phyloP scores from a whole-genome alignment of 768 basidiomycete genomes.

The Scleroderma citrinum region DNA sequence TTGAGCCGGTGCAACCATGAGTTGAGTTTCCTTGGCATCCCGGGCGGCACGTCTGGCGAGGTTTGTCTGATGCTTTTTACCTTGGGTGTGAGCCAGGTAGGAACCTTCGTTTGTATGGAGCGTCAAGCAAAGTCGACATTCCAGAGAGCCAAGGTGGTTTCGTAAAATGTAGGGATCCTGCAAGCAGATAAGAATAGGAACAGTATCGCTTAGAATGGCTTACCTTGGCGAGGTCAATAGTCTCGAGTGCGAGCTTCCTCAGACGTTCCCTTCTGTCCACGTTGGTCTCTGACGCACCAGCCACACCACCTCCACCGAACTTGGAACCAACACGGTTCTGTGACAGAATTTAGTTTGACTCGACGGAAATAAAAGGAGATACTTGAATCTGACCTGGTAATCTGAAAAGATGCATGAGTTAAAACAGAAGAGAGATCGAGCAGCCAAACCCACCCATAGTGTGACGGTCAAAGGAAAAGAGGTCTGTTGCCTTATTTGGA shows the following conservation, averaged over 20 bases:
- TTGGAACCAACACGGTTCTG: constrained; percentile 95
- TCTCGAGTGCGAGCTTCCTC: constrained; percentile 92
- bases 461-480: background rate
- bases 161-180: constrained; percentile 98
- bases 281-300: constrained; percentile 91
- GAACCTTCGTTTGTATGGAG: constrained; percentile 99
- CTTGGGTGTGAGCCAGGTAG: constrained; percentile 97
- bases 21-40: constrained; percentile 89
- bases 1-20: constrained; percentile 83
- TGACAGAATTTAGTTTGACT: constrained; percentile 4
- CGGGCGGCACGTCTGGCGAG: constrained; percentile 95
- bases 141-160: constrained; percentile 96
- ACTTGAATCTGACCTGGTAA: constrained; percentile 51
- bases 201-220: constrained; percentile 9
- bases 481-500: background rate
- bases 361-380: background rate
- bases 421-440: constrained; percentile 2
- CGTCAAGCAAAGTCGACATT: constrained; percentile 96
- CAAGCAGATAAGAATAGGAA: background rate
- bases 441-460: background rate
- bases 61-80: constrained; percentile 99
- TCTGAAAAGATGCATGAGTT: constrained; percentile 34
- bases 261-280: constrained; percentile 93
- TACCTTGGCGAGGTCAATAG: constrained; percentile 96
- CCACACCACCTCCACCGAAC: constrained; percentile 94